phyloP scores from a whole-genome alignment of 2,329 filamentous ascomycete species.

The Amesomyces nigricolor region DNA sequence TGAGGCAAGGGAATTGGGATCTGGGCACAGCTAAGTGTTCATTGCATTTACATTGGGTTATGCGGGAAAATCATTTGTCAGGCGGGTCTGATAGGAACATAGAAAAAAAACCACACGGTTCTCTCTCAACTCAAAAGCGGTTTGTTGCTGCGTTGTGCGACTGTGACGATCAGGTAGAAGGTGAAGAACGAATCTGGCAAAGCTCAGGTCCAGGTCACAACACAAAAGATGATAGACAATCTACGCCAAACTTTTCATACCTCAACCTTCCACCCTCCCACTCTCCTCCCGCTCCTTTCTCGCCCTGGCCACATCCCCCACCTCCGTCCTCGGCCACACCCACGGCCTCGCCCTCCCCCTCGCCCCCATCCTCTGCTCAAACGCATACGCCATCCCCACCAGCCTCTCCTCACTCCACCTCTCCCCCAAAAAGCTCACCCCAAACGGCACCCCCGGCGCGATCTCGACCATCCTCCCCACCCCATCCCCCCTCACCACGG shows the following conservation, averaged over 20 bases:
- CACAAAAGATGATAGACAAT: too few relatives aligned
- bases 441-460: conserved; percentile 48
- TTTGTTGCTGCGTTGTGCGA: too few relatives aligned
- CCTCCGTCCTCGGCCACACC: conserved; percentile 30
- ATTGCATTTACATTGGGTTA: conserved; percentile 8
- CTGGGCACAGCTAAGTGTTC: not conserved
- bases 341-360: conserved; percentile 29
- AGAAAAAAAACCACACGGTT: not conserved
- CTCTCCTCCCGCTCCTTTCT: not conserved
- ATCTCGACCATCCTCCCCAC: conserved; percentile 46
- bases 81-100: too few relatives aligned
- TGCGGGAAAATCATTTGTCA: not conserved
- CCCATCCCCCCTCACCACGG: conserved; percentile 32
- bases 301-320: conserved; percentile 23
- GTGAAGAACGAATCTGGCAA: too few relatives aligned
- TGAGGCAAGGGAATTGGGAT: not conserved
- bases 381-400: conserved; percentile 62
- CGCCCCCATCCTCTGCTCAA: conserved; percentile 52
- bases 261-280: not conserved
- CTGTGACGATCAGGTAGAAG: too few relatives aligned
- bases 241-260: not conserved
- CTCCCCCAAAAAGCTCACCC: conserved; percentile 56
- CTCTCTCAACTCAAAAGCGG: too few relatives aligned
- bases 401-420: conserved; percentile 57
- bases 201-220: too few relatives aligned